phyloP scores from a whole-genome alignment of 208 protist species.

The Kentomonas sorsogonicus region DNA sequence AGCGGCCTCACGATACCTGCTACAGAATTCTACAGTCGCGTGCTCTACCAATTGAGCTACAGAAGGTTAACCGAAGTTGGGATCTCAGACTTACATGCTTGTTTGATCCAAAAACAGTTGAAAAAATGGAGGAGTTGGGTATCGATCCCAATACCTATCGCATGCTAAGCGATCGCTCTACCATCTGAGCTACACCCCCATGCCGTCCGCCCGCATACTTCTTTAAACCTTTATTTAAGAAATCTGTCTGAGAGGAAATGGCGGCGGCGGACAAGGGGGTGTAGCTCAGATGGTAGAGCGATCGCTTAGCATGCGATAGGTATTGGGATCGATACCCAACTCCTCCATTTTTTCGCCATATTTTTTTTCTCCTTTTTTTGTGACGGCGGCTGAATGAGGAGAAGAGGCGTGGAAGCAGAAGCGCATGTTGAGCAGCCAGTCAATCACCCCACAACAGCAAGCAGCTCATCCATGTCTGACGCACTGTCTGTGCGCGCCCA shows the following conservation, averaged over 20 bases:
- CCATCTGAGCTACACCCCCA: conserved; percentile 91
- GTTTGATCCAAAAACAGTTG: too few species aligned
- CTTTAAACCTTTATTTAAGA: too few species aligned
- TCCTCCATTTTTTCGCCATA: conserved; percentile 74
- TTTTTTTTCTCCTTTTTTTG: too few species aligned
- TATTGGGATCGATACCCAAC: conserved; percentile 93
- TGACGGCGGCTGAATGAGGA: too few species aligned
- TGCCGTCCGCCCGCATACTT: not conserved
- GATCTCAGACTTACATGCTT: too few species aligned
- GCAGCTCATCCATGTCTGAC: too few species aligned
- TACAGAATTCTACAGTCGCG: conserved; percentile 20
- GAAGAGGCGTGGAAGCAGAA: too few species aligned
- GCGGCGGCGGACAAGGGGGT: conserved; percentile 36
- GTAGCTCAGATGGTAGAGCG: conserved; percentile 93
- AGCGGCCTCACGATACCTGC: conserved; percentile 56
- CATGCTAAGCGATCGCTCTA: conserved; percentile 93
- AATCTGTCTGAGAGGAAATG: not conserved
- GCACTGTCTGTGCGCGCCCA: too few species aligned
- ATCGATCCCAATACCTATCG: conserved; percentile 92
- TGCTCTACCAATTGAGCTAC: conserved; percentile 41
- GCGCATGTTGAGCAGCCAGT: too few species aligned
- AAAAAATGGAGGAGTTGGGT: conserved; percentile 85
- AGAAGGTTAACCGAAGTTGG: conserved; percentile 12
- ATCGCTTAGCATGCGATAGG: conserved; percentile 91
- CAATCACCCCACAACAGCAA: too few species aligned